Evolutionary conservation across 306 rosid species (phyloP).

Genomic region (Dalbergia cultrata): DNA sequence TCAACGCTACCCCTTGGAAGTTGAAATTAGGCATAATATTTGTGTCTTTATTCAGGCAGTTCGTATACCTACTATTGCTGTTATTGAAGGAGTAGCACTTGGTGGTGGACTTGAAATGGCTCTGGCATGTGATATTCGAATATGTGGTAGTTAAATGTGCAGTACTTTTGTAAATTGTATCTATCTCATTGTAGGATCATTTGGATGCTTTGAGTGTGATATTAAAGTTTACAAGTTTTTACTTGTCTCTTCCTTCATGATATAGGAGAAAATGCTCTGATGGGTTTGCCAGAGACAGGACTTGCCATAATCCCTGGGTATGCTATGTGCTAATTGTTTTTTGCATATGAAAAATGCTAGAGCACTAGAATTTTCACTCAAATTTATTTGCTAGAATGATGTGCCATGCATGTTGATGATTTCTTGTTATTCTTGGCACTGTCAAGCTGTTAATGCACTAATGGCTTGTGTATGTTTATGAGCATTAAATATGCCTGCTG

Average conservation of each 20-base stretch:
- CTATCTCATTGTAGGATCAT: slow-evolving; percentile 29
- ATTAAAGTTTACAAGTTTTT: slow-evolving; percentile 14
- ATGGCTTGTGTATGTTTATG: background rate
- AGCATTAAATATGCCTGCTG: slow-evolving; percentile 4
- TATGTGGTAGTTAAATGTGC: slow-evolving; percentile 73
- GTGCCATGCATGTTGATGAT: background rate
- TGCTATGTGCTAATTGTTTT: slow-evolving; percentile 43
- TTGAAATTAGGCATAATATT: slow-evolving; percentile 41
- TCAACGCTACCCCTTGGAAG: slow-evolving; percentile 36
- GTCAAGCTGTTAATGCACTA: background rate
- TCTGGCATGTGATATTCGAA: slow-evolving; percentile 91
- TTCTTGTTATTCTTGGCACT: background rate
- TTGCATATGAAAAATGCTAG: background rate
- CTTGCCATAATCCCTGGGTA: slow-evolving; percentile 98
- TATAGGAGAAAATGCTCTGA: slow-evolving; percentile 75
- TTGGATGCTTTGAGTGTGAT: slow-evolving; percentile 35
- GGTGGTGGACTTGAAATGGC: slow-evolving; percentile 99
- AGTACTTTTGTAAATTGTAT: slow-evolving; percentile 22
- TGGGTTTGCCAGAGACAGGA: slow-evolving; percentile 98
- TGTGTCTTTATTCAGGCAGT: slow-evolving; percentile 64
- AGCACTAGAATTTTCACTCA: too few relatives aligned
- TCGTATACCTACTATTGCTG: slow-evolving; percentile 81
- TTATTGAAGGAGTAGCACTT: slow-evolving; percentile 90
- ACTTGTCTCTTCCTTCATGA: slow-evolving; percentile 44
- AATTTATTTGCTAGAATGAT: too few relatives aligned